A percentile compares a stretch with the other conserved stretches of the same genome.
Evolutionary conservation across 75 land plant genomes (phyloP).

Genomic region (Azolla pinnata): DNA sequence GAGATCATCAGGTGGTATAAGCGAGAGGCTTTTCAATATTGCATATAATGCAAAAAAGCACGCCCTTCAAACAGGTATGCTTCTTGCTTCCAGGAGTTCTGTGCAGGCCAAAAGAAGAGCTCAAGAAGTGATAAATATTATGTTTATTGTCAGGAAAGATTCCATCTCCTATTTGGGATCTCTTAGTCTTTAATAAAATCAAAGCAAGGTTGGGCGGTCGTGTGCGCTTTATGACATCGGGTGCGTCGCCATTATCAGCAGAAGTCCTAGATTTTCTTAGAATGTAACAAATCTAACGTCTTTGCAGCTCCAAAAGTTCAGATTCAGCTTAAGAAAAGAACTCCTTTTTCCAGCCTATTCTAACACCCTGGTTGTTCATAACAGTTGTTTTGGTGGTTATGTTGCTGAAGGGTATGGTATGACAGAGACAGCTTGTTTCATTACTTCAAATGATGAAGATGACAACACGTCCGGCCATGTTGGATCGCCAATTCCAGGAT

Average conservation of each 20-base stretch:
- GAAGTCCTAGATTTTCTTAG: constrained; percentile 88
- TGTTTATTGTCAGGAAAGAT: constrained; percentile 54
- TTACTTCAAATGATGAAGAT: constrained; percentile 41
- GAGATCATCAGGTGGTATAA: constrained; percentile 70
- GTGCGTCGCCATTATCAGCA: constrained; percentile 96
- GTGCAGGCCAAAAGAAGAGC: no score
- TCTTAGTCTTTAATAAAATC: constrained; percentile 88
- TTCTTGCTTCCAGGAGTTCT: no score
- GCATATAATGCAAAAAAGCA: constrained; percentile 93
- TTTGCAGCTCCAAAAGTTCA: no score
- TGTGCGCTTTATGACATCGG: constrained; percentile 73
- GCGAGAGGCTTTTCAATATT: constrained; percentile 76
- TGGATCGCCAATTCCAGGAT: constrained; percentile 87
- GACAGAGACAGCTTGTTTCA: constrained; percentile 94
- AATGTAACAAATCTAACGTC: no score
- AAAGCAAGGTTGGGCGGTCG: constrained; percentile 83
- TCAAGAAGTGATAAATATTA: no score
- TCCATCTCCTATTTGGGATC: constrained; percentile 97
- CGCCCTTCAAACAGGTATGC: constrained; percentile 71
- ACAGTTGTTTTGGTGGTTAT: constrained; percentile 85
- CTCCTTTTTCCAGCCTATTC: no score
- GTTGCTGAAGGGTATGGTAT: constrained; percentile 96
- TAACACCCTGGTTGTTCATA: constrained; percentile 2
- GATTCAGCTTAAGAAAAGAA: no score
- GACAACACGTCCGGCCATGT: constrained; percentile 91